Conservation (phyloP, 257 asterid genomes). For the Anisodus tanguticus region DNA sequence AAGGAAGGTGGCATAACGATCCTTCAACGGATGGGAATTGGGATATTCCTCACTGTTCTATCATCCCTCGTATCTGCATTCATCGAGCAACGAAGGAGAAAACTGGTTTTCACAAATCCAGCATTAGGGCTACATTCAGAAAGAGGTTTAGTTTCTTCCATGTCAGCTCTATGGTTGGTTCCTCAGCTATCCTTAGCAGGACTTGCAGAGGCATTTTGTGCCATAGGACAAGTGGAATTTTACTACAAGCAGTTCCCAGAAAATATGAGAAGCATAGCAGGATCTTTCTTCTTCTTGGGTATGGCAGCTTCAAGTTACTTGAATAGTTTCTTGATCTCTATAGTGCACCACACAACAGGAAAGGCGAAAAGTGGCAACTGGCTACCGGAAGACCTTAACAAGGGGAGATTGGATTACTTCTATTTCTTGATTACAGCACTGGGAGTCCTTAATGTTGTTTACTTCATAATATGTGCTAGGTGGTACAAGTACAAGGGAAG, state of each 20-base stretch:
- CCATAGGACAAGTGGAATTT: constrained; percentile 70
- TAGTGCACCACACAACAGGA: constrained; percentile 53
- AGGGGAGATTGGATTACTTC: constrained; percentile 74
- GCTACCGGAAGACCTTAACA: constrained; percentile 79
- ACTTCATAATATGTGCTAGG: constrained; percentile 58
- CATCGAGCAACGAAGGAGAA: constrained; percentile 57
- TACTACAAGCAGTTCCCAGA: constrained; percentile 83
- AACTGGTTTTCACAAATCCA: constrained; percentile 40
- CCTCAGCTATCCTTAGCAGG: constrained; percentile 74
- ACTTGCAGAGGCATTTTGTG: constrained; percentile 65
- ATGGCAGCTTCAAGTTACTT: constrained; percentile 64
- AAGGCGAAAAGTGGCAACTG: constrained; percentile 52
- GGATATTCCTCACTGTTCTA: constrained; percentile 50
- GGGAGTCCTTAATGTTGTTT: constrained; percentile 51
- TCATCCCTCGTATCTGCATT: constrained; percentile 51
- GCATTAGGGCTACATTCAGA: constrained; percentile 34
- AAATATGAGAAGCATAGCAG: constrained; percentile 83
- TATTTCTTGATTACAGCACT: constrained; percentile 58
- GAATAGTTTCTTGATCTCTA: constrained; percentile 50
- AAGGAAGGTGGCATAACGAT: constrained; percentile 63
- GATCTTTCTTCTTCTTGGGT: constrained; percentile 63
- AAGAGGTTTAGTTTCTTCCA: constrained; percentile 57
- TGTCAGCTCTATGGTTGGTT: constrained; percentile 70
- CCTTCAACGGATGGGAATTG: constrained; percentile 75
- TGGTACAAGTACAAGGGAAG: constrained; percentile 77